phyloP scores from a whole-genome alignment of 1,139 yeast genomes.

The Suhomyces coccinellae region DNA sequence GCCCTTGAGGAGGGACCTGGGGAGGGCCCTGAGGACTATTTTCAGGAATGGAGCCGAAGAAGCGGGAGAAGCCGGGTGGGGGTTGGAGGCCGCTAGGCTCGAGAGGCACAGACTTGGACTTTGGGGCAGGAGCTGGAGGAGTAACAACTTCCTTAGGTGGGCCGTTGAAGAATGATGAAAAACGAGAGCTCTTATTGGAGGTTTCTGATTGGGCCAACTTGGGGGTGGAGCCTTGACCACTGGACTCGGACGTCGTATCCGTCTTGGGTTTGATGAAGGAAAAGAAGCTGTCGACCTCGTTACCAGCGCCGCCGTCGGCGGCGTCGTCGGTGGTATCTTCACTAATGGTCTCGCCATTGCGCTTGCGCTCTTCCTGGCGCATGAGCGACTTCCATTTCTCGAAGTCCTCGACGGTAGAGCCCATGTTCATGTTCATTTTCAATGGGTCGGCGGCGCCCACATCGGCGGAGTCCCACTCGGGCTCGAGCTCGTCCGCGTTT shows the following conservation, averaged over 20 bases:
- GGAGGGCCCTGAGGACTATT: not conserved
- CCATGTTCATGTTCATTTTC: conserved; percentile 45
- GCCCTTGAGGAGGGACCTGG: no score
- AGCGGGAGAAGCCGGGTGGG: conserved; percentile 19
- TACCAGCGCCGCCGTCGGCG: conserved; percentile 31
- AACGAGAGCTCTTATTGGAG: conserved; percentile 42
- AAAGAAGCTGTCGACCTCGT: conserved; percentile 55
- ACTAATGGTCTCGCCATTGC: conserved; percentile 41
- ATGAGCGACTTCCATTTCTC: conserved; percentile 68
- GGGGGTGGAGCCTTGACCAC: conserved; percentile 13
- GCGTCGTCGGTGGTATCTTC: conserved; percentile 3
- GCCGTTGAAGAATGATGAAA: conserved; percentile 46
- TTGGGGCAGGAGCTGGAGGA: conserved; percentile 2
- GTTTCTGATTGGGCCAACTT: conserved; percentile 15
- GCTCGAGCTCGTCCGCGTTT: conserved; percentile 44
- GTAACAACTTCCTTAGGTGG: conserved; percentile 15
- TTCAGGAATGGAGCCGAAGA: conserved; percentile 14
- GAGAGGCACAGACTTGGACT: not conserved
- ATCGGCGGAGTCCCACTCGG: conserved; percentile 53
- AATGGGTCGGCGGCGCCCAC: conserved; percentile 8
- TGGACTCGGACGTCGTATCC: conserved; percentile 2
- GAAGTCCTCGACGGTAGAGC: conserved; percentile 67
- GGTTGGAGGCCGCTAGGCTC: conserved; percentile 1
- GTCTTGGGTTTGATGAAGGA: conserved; percentile 42
- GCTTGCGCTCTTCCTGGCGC: conserved; percentile 56